Evolutionary conservation across 768 basidiomycete species (phyloP).

Genomic region (Pulveroboletus ravenelii): DNA sequence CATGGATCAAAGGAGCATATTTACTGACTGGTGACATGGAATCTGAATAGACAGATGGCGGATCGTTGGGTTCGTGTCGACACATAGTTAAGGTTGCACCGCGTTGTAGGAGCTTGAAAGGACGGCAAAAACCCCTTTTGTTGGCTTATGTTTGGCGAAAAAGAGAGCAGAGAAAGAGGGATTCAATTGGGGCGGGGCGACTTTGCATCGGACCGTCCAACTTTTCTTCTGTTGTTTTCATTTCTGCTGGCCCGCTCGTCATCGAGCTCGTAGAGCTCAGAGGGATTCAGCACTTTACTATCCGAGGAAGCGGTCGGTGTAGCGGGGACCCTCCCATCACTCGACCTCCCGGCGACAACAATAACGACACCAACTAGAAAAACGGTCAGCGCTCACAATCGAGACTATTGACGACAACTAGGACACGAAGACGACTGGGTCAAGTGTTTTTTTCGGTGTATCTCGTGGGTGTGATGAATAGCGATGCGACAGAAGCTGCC

Average conservation of each 20-base stretch:
- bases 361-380: slow-evolving; percentile 15
- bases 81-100: too few relatives aligned
- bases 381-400: slow-evolving; percentile 12
- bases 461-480: slow-evolving; percentile 35
- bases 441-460: slow-evolving; percentile 7
- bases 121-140: slow-evolving; percentile 22
- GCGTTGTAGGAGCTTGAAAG: slow-evolving; percentile 12
- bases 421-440: slow-evolving; percentile 2
- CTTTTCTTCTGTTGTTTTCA: slow-evolving; percentile 11
- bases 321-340: slow-evolving; percentile 5
- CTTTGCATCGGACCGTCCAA: slow-evolving; percentile 20
- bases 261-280: slow-evolving; percentile 16
- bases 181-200: slow-evolving; percentile 10
- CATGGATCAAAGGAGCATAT: too few relatives aligned
- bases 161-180: slow-evolving; percentile 15
- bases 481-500: slow-evolving; percentile 56
- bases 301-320: not conserved
- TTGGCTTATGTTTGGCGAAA: slow-evolving; percentile 25
- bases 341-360: not conserved
- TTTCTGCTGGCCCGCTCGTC: slow-evolving; percentile 10
- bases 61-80: too few relatives aligned
- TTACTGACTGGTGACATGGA: too few relatives aligned
- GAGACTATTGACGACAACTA: slow-evolving; percentile 10
- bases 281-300: not conserved
- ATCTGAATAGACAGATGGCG: too few relatives aligned